Conservation (phyloP, 169 alveolate species). For the Babesia ovata region DNA sequence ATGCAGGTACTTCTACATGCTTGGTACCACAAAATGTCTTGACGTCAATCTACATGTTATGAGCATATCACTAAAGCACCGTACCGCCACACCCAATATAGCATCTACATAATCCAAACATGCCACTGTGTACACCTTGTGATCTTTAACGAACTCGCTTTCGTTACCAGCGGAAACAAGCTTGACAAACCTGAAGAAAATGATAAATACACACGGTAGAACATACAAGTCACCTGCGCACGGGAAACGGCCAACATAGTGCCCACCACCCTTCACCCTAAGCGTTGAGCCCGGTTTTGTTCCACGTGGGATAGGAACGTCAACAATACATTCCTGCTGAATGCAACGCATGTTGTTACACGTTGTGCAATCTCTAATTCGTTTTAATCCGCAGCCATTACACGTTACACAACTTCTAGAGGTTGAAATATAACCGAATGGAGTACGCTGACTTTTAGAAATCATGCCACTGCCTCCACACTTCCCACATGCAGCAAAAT, state of each 20-base stretch:
- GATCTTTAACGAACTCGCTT: slow-evolving; percentile 35
- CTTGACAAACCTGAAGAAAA: slow-evolving; percentile 32
- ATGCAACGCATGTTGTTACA: slow-evolving; percentile 62
- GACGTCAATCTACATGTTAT: slow-evolving; percentile 28
- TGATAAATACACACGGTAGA: background rate
- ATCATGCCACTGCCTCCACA: slow-evolving; percentile 58
- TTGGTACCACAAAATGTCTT: slow-evolving; percentile 48
- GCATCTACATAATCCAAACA: slow-evolving; percentile 35
- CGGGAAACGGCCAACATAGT: slow-evolving; percentile 39
- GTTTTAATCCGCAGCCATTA: slow-evolving; percentile 43
- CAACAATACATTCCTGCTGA: slow-evolving; percentile 4
- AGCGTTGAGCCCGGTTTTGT: slow-evolving; percentile 38
- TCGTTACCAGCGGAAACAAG: slow-evolving; percentile 9
- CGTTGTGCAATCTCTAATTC: slow-evolving; percentile 36
- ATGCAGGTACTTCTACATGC: slow-evolving; percentile 26
- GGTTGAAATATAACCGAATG: slow-evolving; percentile 51
- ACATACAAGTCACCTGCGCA: slow-evolving; percentile 64
- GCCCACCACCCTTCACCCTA: slow-evolving; percentile 47
- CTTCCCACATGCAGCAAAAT: slow-evolving; percentile 29
- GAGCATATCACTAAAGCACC: background rate
- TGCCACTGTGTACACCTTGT: slow-evolving; percentile 28
- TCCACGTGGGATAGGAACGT: slow-evolving; percentile 41
- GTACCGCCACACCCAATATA: slow-evolving; percentile 55
- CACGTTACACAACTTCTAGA: slow-evolving; percentile 51
- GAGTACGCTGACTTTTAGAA: slow-evolving; percentile 55